A percentile compares a stretch with the other conserved stretches of the same genome.
phyloP scores from a whole-genome alignment of 2,329 filamentous ascomycete genomes.

The Magnaporthiopsis poae region DNA sequence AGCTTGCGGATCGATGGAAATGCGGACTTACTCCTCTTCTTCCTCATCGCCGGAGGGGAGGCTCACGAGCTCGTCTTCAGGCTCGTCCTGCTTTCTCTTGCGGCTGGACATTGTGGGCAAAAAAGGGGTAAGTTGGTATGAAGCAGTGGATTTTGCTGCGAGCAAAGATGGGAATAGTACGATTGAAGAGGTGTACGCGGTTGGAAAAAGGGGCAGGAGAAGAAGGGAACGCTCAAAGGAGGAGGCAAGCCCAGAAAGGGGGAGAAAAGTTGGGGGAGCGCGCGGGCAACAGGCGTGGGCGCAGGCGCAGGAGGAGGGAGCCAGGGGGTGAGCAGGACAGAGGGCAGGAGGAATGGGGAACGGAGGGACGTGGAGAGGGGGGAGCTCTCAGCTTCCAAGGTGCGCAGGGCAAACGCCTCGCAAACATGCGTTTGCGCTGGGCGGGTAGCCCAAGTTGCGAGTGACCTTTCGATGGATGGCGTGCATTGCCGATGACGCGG shows the following conservation, averaged over 20 bases:
- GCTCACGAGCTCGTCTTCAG: constrained; percentile 43
- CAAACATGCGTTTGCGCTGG: background rate
- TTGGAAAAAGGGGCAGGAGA: constrained; percentile 12
- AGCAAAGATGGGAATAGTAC: constrained; percentile 1
- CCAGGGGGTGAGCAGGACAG: constrained; percentile 8
- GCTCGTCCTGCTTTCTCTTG: constrained; percentile 44
- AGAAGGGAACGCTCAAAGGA: constrained; percentile 11
- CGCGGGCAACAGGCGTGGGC: constrained; percentile 8
- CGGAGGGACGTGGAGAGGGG: constrained; percentile 13
- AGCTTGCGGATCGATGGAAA: constrained; percentile 14
- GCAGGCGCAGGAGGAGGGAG: background rate
- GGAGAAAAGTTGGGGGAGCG: constrained; percentile 6
- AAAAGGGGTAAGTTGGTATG: constrained; percentile 12
- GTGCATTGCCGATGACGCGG: constrained; percentile 1
- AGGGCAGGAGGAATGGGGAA: constrained; percentile 5
- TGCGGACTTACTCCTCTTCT: constrained; percentile 42
- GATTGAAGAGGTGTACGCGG: constrained; percentile 7
- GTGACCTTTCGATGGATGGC: constrained; percentile 1
- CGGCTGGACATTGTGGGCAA: constrained; percentile 34
- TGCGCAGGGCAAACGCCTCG: background rate
- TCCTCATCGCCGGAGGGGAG: constrained; percentile 42
- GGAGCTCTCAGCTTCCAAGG: constrained; percentile 13
- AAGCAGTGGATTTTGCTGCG: constrained; percentile 18
- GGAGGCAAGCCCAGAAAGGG: constrained; percentile 1
- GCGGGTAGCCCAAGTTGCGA: constrained; percentile 1